Evolutionary conservation across 139 green algal genomes (phyloP).

Genomic region (Chlamydomonas eustigma): DNA sequence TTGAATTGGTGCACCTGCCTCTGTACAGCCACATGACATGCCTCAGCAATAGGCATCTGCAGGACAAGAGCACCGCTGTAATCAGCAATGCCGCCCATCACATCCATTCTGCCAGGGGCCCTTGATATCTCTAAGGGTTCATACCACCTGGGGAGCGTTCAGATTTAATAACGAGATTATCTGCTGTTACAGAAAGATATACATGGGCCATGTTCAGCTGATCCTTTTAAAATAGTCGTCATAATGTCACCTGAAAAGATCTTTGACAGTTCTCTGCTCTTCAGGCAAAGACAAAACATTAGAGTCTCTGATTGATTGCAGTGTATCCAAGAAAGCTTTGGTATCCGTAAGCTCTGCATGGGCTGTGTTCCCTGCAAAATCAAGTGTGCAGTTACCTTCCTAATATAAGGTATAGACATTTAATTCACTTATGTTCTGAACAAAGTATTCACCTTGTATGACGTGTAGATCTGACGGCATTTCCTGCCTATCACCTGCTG

Average conservation of each 20-base stretch:
- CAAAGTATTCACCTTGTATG: too few species aligned
- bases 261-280: not conserved
- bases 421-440: too few species aligned
- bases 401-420: too few species aligned
- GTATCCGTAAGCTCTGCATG: not conserved
- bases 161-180: not conserved
- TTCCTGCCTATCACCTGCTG: too few species aligned
- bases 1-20: constrained; percentile 5
- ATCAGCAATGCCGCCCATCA: constrained; percentile 97
- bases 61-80: constrained; percentile 89
- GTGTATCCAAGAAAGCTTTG: not conserved
- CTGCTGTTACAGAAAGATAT: too few species aligned
- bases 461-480: too few species aligned
- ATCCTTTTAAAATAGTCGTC: not conserved
- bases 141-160: constrained; percentile 22
- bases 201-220: not conserved
- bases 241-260: not conserved
- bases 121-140: constrained; percentile 50
- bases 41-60: constrained; percentile 81
- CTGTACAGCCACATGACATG: constrained; percentile 85
- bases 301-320: constrained; percentile 3
- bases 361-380: not conserved
- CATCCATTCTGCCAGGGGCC: constrained; percentile 89
- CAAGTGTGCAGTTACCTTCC: too few species aligned
- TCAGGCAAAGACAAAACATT: not conserved